Percentiles rank a stretch among this genome's conserved stretches.
Conservation (phyloP, 306 rosid species). For the Ammopiptanthus mongolicus region DNA sequence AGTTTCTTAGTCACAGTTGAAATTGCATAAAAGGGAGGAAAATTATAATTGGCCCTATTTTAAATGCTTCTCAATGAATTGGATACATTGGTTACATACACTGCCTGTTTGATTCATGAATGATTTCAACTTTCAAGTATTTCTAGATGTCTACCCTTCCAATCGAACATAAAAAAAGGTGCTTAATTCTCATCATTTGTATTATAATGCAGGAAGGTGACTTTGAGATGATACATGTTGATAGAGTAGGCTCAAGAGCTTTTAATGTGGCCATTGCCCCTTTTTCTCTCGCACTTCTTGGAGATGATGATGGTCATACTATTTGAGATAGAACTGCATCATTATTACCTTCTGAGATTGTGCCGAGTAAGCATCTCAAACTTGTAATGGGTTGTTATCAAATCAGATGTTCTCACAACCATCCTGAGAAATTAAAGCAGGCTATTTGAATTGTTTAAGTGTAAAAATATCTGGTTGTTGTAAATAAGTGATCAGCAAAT, state of each 20-base stretch:
- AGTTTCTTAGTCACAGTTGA: not conserved
- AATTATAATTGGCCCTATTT: not conserved
- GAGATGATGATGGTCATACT: conserved; percentile 14
- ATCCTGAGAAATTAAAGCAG: not conserved
- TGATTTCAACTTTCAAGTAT: conserved; percentile 5
- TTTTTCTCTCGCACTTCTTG: conserved; percentile 10
- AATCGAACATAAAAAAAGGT: not conserved
- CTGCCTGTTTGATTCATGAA: not conserved
- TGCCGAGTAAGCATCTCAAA: not conserved
- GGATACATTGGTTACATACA: not conserved
- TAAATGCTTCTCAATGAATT: not conserved
- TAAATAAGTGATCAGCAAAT: not conserved
- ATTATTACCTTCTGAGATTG: not conserved
- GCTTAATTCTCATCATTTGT: not conserved
- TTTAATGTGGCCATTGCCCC: conserved; percentile 18
- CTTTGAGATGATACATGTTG: conserved; percentile 20
- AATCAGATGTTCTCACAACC: not conserved
- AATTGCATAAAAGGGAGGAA: not conserved
- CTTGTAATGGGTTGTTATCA: not conserved
- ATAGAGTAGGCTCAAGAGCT: conserved; percentile 3
- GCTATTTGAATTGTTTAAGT: not conserved
- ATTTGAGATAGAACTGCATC: conserved; percentile 17
- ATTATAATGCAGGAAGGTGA: conserved; percentile 36
- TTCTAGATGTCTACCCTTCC: not conserved
- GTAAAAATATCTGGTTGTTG: not conserved